These are phyloP conservation scores for Nakazawaea molendinolei DNA, from an alignment of 805 yeast genomes.

Conservation along the genomic window DNA sequence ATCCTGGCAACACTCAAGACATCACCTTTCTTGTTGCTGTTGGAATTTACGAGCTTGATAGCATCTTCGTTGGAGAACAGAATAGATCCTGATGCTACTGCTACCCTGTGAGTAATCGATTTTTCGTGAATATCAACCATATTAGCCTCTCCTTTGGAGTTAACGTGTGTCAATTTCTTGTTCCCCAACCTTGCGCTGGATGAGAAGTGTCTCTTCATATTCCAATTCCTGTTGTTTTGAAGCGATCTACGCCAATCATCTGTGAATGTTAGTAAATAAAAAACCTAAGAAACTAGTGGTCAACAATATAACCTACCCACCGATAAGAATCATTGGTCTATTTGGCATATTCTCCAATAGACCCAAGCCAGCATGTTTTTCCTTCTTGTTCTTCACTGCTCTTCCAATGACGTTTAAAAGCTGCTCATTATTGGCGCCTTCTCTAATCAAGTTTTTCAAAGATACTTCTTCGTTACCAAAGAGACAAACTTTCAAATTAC, in stretches of 20 bases:
- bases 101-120: constrained; percentile 30
- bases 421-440: constrained; percentile 27
- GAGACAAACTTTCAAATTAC: constrained; percentile 47
- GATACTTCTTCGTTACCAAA: constrained; percentile 47
- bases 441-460: constrained; percentile 36
- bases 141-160: constrained; percentile 20
- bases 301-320: constrained; percentile 31
- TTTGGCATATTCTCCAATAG: constrained; percentile 39
- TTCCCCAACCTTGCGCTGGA: neutral
- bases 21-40: constrained; percentile 44
- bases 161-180: constrained; percentile 11
- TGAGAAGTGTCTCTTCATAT: neutral
- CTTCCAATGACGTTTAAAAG: constrained; percentile 33
- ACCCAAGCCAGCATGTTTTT: constrained; percentile 45
- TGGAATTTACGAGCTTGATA: constrained; percentile 25
- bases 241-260: constrained; percentile 2
- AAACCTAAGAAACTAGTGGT: too few species aligned
- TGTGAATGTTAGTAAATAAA: constrained; percentile 6
- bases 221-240: neutral
- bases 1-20: constrained; percentile 41
- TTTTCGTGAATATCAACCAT: constrained; percentile 46
- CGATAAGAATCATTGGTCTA: constrained; percentile 51
- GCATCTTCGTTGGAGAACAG: constrained; percentile 29
- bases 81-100: constrained; percentile 37
- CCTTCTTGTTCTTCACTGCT: constrained; percentile 41